Evolutionary conservation across 306 rosid genomes (phyloP).

Genomic region (Biancaea sappan): DNA sequence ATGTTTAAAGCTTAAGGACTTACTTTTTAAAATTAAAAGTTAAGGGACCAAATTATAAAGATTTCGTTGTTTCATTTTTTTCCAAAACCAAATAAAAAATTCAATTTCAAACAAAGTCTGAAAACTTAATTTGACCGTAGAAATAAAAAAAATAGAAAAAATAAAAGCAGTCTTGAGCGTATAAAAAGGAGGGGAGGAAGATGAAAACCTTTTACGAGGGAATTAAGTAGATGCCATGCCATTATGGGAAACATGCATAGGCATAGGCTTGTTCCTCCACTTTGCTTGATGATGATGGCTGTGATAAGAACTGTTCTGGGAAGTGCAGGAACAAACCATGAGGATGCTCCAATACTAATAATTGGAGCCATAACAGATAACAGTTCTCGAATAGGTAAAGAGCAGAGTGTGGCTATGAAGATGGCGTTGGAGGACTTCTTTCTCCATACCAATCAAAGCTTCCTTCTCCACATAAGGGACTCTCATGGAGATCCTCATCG

Average conservation of each 20-base stretch:
- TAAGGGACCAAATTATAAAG: too few species aligned
- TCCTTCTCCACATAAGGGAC: conserved; percentile 19
- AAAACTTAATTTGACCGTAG: too few species aligned
- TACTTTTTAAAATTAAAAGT: too few species aligned
- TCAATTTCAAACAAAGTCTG: too few species aligned
- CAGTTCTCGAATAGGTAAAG: conserved; percentile 44
- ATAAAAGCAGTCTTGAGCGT: too few species aligned
- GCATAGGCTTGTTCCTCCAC: background rate
- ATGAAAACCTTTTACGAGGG: too few species aligned
- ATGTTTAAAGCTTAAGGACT: too few species aligned
- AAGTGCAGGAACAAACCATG: background rate
- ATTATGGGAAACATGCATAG: background rate
- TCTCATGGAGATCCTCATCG: conserved; percentile 20
- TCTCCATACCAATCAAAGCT: conserved; percentile 2
- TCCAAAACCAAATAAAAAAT: too few species aligned
- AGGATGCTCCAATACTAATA: background rate
- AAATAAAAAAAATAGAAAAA: too few species aligned
- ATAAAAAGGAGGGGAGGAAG: too few species aligned
- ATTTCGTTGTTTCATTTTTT: too few species aligned
- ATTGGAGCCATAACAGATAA: conserved; percentile 43
- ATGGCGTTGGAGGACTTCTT: conserved; percentile 43
- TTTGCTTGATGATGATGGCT: background rate
- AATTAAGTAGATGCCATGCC: too few species aligned
- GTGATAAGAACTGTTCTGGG: background rate
- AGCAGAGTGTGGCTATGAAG: conserved; percentile 46